A percentile compares a stretch with the other conserved stretches of the same genome.
Evolutionary conservation across 768 basidiomycete genomes (phyloP).

Genomic region (Lentinula lateritia): DNA sequence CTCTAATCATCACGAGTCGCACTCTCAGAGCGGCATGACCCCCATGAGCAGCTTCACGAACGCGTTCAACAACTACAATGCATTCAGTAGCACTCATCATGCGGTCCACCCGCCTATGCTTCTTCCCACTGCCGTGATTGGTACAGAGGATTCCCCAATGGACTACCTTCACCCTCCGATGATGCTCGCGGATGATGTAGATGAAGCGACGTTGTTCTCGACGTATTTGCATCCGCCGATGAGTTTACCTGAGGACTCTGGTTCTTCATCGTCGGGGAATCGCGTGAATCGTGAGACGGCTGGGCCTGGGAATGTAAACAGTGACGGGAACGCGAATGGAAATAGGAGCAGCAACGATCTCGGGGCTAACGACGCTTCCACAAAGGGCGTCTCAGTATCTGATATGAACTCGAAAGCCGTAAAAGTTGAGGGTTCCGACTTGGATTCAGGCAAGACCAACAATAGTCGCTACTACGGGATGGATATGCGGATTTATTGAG

Average conservation of each 20-base stretch:
- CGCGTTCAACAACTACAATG: not conserved
- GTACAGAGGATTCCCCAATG: constrained; percentile 57
- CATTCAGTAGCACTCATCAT: not conserved
- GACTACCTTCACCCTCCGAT: constrained; percentile 66
- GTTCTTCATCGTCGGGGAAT: not conserved
- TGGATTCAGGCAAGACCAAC: not conserved
- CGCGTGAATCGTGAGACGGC: no score
- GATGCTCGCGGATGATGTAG: constrained; percentile 57
- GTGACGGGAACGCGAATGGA: not conserved
- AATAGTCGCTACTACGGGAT: not conserved
- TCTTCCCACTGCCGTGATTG: constrained; percentile 19
- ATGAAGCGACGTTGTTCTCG: constrained; percentile 54
- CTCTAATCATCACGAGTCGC: not conserved
- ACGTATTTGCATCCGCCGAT: constrained; percentile 54
- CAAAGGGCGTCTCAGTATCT: not conserved
- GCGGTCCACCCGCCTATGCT: constrained; percentile 71
- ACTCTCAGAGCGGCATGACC: constrained; percentile 20
- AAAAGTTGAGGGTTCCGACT: not conserved
- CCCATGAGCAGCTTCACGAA: not conserved
- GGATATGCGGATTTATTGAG: constrained; percentile 3
- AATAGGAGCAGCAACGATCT: no score
- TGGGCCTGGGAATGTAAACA: not conserved
- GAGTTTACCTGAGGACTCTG: constrained; percentile 36
- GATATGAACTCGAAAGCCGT: not conserved
- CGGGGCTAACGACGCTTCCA: not conserved